phyloP scores from a whole-genome alignment of 345 rosid genomes.

The Arabidopsis suecica region DNA sequence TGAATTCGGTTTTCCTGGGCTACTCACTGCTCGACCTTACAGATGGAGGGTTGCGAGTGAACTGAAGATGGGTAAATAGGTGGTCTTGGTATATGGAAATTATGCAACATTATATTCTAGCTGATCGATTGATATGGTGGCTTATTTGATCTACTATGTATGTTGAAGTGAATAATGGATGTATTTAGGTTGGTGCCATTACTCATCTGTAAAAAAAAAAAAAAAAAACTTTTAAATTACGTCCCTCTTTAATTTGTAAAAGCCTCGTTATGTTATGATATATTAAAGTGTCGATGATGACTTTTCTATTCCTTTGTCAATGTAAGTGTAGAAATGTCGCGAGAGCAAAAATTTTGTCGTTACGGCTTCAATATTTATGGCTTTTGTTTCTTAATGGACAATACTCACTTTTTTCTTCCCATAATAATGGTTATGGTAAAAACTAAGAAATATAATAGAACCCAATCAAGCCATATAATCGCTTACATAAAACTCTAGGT shows the following conservation, averaged over 20 bases:
- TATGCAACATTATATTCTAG: no score
- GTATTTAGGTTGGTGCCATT: not conserved
- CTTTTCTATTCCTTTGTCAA: no score
- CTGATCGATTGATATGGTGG: not conserved
- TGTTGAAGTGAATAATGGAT: not conserved
- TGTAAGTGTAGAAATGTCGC: not conserved
- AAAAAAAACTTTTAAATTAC: no score
- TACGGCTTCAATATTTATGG: not conserved
- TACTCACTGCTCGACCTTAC: not conserved
- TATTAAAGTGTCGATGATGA: no score
- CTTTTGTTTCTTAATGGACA: not conserved
- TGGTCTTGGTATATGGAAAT: no score
- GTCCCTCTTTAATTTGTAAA: not conserved
- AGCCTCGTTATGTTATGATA: not conserved
- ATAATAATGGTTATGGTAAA: not conserved
- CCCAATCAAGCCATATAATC: not conserved
- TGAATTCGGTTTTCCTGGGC: not conserved
- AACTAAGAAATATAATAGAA: not conserved
- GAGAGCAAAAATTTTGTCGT: slow-evolving; percentile 1
- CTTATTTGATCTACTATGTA: not conserved
- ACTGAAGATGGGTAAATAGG: not conserved
- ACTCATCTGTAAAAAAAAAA: not conserved
- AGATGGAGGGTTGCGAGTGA: not conserved
- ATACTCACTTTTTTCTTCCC: not conserved
- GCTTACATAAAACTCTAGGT: not conserved